These are phyloP conservation scores for Daldinia eschscholtzii DNA, from an alignment of 2,329 filamentous ascomycete species.

Conservation along the genomic window DNA sequence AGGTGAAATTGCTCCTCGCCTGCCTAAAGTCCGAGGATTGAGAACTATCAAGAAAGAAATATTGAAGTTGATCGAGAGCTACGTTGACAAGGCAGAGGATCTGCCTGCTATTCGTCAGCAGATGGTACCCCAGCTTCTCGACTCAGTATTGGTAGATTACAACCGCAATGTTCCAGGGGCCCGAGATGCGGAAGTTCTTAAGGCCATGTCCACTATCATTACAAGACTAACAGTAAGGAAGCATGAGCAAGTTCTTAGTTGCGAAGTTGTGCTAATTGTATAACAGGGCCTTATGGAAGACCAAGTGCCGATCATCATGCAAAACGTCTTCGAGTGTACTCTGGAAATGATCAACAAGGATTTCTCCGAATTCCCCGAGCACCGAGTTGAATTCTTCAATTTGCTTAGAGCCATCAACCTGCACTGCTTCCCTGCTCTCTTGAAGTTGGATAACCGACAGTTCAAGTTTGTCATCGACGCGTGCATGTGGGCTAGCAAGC, in stretches of 20 bases:
- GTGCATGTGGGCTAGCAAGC: slow-evolving; percentile 99
- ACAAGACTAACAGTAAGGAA: slow-evolving; percentile 92
- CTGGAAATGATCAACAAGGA: slow-evolving; percentile 99
- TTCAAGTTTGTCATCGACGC: slow-evolving; percentile 99
- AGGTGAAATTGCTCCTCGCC: slow-evolving; percentile 95
- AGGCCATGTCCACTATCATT: slow-evolving; percentile 97
- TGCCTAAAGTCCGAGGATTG: slow-evolving; percentile 93
- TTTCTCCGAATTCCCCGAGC: slow-evolving; percentile 98
- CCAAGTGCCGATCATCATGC: slow-evolving; percentile 96
- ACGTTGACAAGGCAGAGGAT: slow-evolving; percentile 98
- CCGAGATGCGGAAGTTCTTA: slow-evolving; percentile 94
- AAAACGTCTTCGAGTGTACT: slow-evolving; percentile 98
- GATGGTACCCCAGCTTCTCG: slow-evolving; percentile 94
- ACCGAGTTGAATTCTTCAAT: slow-evolving; percentile 99
- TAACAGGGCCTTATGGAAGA: slow-evolving; percentile 92
- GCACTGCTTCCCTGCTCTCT: slow-evolving; percentile 92
- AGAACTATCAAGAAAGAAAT: slow-evolving; percentile 99
- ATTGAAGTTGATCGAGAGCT: slow-evolving; percentile 96
- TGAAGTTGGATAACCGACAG: slow-evolving; percentile 94
- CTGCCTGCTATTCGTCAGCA: slow-evolving; percentile 91
- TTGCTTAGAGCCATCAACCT: slow-evolving; percentile 95
- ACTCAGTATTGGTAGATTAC: slow-evolving; percentile 95
- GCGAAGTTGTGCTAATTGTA: slow-evolving; percentile 39
- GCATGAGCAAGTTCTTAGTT: slow-evolving; percentile 41
- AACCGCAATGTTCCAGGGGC: slow-evolving; percentile 96